Percentiles rank a stretch among this genome's conserved stretches.
These are phyloP conservation scores for Boletus rex-veris DNA, from an alignment of 768 basidiomycete species.

Conservation along the genomic window DNA sequence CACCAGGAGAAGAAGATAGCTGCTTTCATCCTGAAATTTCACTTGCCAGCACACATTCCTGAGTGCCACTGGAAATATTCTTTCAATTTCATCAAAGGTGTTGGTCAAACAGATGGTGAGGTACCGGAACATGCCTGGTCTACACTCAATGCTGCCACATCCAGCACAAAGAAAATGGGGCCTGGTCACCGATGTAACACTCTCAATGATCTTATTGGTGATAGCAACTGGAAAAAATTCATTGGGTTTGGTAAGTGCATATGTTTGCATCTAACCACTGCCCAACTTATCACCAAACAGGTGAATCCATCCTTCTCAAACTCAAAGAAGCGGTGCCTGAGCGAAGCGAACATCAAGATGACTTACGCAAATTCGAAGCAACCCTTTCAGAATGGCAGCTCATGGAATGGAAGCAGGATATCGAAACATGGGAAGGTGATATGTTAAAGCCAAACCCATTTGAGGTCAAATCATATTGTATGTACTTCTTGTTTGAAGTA, in stretches of 20 bases:
- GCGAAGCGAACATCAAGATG: constrained; percentile 2
- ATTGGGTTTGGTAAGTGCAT: constrained; percentile 21
- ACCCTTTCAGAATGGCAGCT: background rate
- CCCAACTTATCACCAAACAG: background rate
- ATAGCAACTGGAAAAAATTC: constrained; percentile 36
- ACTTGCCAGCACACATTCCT: constrained; percentile 33
- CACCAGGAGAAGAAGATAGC: too few relatives aligned
- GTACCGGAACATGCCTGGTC: constrained; percentile 39
- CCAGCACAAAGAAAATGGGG: constrained; percentile 30
- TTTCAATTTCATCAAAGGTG: constrained; percentile 12
- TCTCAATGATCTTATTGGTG: constrained; percentile 37
- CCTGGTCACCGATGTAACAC: constrained; percentile 31
- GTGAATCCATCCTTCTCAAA: background rate
- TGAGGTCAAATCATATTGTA: background rate
- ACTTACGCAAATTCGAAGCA: background rate
- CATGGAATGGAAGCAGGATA: background rate
- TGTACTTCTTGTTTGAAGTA: background rate
- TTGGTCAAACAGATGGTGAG: constrained; percentile 20
- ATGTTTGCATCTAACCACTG: too few relatives aligned
- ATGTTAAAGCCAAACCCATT: constrained; percentile 8
- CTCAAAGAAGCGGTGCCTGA: constrained; percentile 2
- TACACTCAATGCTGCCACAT: constrained; percentile 21
- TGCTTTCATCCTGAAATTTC: constrained; percentile 35
- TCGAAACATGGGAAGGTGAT: constrained; percentile 10
- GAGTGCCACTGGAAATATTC: constrained; percentile 32